Evolutionary conservation across 345 rosid species (phyloP).

Genomic region (Heritiera littoralis): DNA sequence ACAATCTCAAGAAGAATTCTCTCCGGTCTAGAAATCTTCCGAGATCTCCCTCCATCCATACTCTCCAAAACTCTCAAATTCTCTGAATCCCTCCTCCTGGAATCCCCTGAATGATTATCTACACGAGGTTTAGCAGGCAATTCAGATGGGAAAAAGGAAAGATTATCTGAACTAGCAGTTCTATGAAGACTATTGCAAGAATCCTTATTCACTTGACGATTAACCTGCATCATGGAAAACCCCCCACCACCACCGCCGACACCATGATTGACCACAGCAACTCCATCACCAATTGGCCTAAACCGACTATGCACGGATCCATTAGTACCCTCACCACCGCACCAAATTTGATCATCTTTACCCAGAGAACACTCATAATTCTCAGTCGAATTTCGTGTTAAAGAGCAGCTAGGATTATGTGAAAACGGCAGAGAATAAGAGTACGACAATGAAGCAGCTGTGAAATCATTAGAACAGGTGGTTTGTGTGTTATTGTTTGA

Average conservation of each 20-base stretch:
- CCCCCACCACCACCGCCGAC: conserved; percentile 34
- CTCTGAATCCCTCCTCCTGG: conserved; percentile 56
- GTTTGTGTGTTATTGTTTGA: conserved; percentile 50
- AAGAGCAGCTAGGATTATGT: conserved; percentile 93
- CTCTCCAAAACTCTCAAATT: conserved; percentile 57
- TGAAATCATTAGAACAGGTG: conserved; percentile 80
- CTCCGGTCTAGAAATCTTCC: conserved; percentile 61
- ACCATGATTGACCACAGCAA: conserved; percentile 51
- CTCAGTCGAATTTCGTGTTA: conserved; percentile 84
- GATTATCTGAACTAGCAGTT: conserved; percentile 64
- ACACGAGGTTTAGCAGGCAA: conserved; percentile 69
- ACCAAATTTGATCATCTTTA: conserved; percentile 86
- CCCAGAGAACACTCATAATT: conserved; percentile 71
- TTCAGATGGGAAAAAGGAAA: conserved; percentile 92
- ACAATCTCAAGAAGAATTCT: conserved; percentile 70
- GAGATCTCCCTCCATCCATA: conserved; percentile 44
- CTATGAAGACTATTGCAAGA: conserved; percentile 48
- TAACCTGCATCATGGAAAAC: conserved; percentile 39
- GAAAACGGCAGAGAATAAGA: conserved; percentile 84
- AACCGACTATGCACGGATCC: conserved; percentile 98
- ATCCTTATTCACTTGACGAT: conserved; percentile 40
- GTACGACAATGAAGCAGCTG: conserved; percentile 80
- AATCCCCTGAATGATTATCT: conserved; percentile 68
- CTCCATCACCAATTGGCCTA: conserved; percentile 91
- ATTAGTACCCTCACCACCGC: conserved; percentile 97